A percentile compares a stretch with the other conserved stretches of the same genome.
These are phyloP conservation scores for Talaromyces piceae DNA, from an alignment of 2,329 filamentous ascomycete genomes.

Conservation along the genomic window DNA sequence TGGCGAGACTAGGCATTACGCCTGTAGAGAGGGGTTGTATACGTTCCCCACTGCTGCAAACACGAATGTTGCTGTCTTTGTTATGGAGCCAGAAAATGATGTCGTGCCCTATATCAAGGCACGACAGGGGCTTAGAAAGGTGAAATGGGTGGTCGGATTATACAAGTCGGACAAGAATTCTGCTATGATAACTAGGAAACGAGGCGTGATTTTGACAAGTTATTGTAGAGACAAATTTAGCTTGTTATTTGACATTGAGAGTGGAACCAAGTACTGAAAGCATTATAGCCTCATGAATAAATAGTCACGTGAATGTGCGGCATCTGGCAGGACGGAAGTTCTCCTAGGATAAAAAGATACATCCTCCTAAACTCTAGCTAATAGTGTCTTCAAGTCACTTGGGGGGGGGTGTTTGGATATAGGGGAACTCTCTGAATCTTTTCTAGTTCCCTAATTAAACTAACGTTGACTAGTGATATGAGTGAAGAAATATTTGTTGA, in stretches of 20 bases:
- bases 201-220: neutral
- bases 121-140: neutral
- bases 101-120: slow-evolving; percentile 1
- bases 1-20: slow-evolving; percentile 1
- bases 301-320: slow-evolving; percentile 4
- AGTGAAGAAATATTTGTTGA: too few relatives aligned
- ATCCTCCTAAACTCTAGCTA: neutral
- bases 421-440: too few relatives aligned
- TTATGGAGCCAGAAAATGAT: slow-evolving; percentile 6
- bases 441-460: too few relatives aligned
- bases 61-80: neutral
- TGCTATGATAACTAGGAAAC: slow-evolving; percentile 2
- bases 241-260: neutral
- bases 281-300: slow-evolving; percentile 5
- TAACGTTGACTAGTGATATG: too few relatives aligned
- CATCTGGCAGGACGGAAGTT: neutral
- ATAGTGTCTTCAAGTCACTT: neutral
- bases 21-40: neutral
- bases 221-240: neutral
- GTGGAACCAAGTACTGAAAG: slow-evolving; percentile 6
- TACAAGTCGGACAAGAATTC: slow-evolving; percentile 1
- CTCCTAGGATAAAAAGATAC: neutral
- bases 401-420: too few relatives aligned
- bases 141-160: neutral
- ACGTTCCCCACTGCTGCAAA: neutral